Evolutionary conservation across 106 monocot species (phyloP).

Genomic region (Iris macrosiphon): DNA sequence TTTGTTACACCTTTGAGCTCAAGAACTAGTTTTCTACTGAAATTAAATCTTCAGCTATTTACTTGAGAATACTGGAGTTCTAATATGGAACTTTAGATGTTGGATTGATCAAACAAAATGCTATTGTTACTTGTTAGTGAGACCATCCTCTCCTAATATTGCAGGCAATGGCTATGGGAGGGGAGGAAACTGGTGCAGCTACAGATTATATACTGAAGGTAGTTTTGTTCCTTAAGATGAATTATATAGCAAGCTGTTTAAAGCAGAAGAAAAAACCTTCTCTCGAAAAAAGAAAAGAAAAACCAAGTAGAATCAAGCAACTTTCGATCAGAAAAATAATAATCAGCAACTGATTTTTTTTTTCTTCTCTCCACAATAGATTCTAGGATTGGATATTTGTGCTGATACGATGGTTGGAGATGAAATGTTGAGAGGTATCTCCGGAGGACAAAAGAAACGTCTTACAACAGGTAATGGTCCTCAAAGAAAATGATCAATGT

Average conservation of each 20-base stretch:
- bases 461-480: constrained; percentile 28
- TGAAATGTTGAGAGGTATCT: constrained; percentile 43
- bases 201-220: constrained; percentile 61
- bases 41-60: not conserved
- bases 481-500: not conserved
- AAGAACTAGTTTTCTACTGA: not conserved
- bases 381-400: constrained; percentile 43
- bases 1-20: not conserved
- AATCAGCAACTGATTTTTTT: not conserved
- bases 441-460: constrained; percentile 42
- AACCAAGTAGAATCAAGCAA: not conserved
- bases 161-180: constrained; percentile 34
- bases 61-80: not conserved
- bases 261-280: not conserved
- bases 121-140: too few relatives aligned
- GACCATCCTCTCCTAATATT: too few relatives aligned
- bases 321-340: too few relatives aligned
- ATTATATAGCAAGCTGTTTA: not conserved
- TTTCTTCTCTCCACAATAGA: constrained; percentile 9
- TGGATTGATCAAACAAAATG: too few relatives aligned
- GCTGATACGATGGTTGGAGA: constrained; percentile 53
- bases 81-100: not conserved
- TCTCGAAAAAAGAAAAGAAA: not conserved
- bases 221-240: not conserved
- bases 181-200: constrained; percentile 21